Base-by-base conservation (phyloP, 2,329 filamentous ascomycete genomes). In the Aspergillus sp. region DNA sequence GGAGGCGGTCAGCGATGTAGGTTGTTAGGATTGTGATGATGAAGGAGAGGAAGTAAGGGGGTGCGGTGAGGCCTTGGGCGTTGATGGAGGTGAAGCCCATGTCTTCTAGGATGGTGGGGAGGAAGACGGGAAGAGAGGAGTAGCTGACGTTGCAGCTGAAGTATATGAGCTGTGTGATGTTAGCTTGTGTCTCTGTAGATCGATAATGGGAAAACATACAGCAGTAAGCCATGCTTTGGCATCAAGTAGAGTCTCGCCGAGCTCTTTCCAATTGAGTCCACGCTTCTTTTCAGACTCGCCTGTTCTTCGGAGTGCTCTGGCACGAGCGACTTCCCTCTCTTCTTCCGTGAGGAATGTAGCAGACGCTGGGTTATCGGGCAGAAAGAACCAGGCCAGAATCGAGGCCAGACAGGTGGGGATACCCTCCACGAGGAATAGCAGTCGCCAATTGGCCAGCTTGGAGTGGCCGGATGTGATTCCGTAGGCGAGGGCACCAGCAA, bases 11-110 rank as follows among this genome's bases (percentile, higher is more conserved):
- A n/a, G 83, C 82, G 31, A 86, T 60, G 60, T 73, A 85, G 5
- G 82, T 81, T 1, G 78, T 78, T 7, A 58, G 54, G 46, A 88
- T 74, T 36, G 81, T 84, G 19, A 81, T 65, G 9, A 85, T 53
- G 58, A 85, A 87, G 1, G 83, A 76, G 11, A 85, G 63, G 53
- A 88, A 79, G 61, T 85, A 88, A 0, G 85, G 83, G 1, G 85
- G 85, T 0, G 84, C 83, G 1, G 83, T 83, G 9, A 90, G 74
- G 1, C 85, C 86, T 64, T 90, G 85, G 0, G 86, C 82, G 45
- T 81, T 72, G 47, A 88, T 75, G 10, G 75, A 69, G 0, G 75
- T 77, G 64, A 83, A 88, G 7, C 85, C 85, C 81, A 89, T 86
- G 43, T 78, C 71, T 39, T 73, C 65, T 10, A 85, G 67, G 50